A percentile compares a stretch with the other conserved stretches of the same genome.
Conservation (phyloP, 1,139 yeast genomes). For the Keqinozyma sinolaborantium region DNA sequence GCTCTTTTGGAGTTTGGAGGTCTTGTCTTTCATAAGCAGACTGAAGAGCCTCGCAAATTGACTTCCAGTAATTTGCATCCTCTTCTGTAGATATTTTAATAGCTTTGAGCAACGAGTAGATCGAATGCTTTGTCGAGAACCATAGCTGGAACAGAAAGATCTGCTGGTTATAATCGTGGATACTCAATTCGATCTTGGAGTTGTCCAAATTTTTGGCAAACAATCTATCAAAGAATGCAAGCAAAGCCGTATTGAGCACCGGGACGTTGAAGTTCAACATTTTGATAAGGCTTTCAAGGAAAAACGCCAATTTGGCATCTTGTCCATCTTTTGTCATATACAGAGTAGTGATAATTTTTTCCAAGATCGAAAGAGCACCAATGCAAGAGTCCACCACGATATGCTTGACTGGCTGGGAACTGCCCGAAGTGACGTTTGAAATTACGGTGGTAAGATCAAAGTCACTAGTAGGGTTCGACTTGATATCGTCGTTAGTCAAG, state of each 20-base stretch:
- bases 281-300: slow-evolving; percentile 23
- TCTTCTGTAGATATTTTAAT: slow-evolving; percentile 24
- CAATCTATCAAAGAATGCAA: slow-evolving; percentile 31
- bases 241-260: slow-evolving; percentile 25
- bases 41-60: slow-evolving; percentile 36
- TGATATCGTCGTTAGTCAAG: slow-evolving; percentile 24
- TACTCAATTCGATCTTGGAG: slow-evolving; percentile 3
- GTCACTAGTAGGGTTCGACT: slow-evolving; percentile 12
- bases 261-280: slow-evolving; percentile 26
- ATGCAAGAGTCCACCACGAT: slow-evolving; percentile 32
- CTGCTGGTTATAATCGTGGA: slow-evolving; percentile 10
- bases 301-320: slow-evolving; percentile 17
- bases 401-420: slow-evolving; percentile 4
- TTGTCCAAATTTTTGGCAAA: slow-evolving; percentile 23
- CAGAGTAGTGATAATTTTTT: slow-evolving; percentile 16
- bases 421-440: neutral
- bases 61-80: slow-evolving; percentile 29
- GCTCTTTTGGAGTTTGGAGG: slow-evolving; percentile 43
- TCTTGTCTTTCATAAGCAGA: slow-evolving; percentile 30
- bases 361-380: slow-evolving; percentile 44
- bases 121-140: slow-evolving; percentile 42
- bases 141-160: slow-evolving; percentile 45
- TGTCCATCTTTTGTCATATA: slow-evolving; percentile 13
- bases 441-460: slow-evolving; percentile 7
- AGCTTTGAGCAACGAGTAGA: slow-evolving; percentile 29